Conservation (phyloP, 306 rosid species). For the Quercus rubra region DNA sequence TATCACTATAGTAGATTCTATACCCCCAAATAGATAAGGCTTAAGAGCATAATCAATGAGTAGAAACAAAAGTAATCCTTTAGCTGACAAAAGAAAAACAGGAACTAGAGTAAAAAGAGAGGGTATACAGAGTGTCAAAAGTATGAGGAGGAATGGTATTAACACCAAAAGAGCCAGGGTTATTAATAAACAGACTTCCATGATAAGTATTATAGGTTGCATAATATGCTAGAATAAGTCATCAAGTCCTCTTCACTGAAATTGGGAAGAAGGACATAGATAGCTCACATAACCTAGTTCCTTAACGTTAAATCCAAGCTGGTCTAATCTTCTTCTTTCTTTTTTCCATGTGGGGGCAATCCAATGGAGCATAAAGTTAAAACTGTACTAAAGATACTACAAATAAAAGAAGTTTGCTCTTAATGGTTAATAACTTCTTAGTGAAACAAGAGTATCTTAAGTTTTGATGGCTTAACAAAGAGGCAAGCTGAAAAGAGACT, state of each 20-base stretch:
- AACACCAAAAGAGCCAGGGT: too few relatives aligned
- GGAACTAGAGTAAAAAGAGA: slow-evolving; percentile 6
- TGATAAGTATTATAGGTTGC: neutral
- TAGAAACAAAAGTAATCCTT: neutral
- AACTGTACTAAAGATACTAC: neutral
- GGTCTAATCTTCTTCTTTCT: neutral
- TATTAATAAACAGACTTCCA: neutral
- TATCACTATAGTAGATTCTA: neutral
- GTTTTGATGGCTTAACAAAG: neutral
- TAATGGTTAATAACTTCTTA: neutral
- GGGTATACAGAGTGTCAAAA: neutral
- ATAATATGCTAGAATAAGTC: neutral
- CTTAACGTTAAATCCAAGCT: neutral
- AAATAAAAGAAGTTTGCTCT: neutral
- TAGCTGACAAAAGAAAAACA: neutral
- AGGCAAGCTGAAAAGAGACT: neutral
- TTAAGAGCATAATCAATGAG: neutral
- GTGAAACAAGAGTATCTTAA: neutral
- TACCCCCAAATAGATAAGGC: slow-evolving; percentile 7
- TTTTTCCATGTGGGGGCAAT: neutral
- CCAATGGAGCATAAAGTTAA: neutral
- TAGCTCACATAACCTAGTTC: neutral
- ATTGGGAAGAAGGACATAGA: neutral
- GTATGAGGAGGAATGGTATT: neutral
- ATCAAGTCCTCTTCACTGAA: neutral